Evolutionary conservation across 129 eudicot species (phyloP).

Genomic region (Chrysanthemum lavandulifolium): DNA sequence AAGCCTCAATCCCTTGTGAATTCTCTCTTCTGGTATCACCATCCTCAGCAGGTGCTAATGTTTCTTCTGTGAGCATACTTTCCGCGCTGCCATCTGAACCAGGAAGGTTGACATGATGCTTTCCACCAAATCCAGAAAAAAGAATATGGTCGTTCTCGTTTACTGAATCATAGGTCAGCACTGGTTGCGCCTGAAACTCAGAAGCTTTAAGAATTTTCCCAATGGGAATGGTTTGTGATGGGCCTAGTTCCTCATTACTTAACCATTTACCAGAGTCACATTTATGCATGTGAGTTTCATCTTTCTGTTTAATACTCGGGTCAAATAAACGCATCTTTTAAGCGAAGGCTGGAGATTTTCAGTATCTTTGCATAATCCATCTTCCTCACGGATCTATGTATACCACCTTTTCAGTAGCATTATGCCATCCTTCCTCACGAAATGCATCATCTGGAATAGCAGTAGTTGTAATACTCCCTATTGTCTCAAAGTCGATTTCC

Average conservation of each 20-base stretch:
- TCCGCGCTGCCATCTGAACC: constrained; percentile 62
- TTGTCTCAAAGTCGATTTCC: constrained; percentile 54
- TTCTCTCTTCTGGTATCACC: constrained; percentile 31
- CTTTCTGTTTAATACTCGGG: constrained; percentile 29
- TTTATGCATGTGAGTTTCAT: constrained; percentile 11
- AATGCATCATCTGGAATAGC: constrained; percentile 31
- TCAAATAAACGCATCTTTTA: constrained; percentile 34
- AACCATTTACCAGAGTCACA: no score
- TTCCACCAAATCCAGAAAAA: constrained; percentile 44
- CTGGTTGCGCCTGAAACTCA: constrained; percentile 12
- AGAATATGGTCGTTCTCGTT: no score
- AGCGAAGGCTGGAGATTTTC: constrained; percentile 37
- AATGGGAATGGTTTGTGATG: constrained; percentile 28
- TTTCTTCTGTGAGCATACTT: constrained; percentile 34
- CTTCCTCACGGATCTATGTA: constrained; percentile 37
- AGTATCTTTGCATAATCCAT: constrained; percentile 35
- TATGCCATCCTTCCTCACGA: constrained; percentile 36
- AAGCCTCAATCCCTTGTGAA: constrained; percentile 33
- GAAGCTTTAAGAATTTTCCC: constrained; percentile 30
- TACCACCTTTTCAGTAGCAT: constrained; percentile 34
- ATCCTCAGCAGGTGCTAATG: constrained; percentile 35
- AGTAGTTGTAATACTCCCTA: constrained; percentile 36
- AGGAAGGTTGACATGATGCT: constrained; percentile 48
- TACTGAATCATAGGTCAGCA: no score
- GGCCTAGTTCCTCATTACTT: constrained; percentile 18